phyloP scores from a whole-genome alignment of 2,329 filamentous ascomycete species.

The Colletotrichum orbiculare region DNA sequence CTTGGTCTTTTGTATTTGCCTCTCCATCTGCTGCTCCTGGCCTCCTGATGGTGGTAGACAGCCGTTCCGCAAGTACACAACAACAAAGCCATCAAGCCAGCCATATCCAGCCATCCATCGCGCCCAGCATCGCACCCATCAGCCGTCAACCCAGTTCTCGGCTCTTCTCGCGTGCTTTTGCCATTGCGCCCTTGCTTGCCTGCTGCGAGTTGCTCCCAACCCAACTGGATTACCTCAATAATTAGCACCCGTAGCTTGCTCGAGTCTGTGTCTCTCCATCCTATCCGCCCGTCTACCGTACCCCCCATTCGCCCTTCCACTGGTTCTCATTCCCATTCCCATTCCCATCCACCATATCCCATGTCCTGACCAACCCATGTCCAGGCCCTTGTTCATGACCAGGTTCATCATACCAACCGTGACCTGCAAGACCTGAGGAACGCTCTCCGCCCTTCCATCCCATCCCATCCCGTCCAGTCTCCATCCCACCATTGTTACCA shows the following conservation, averaged over 20 bases:
- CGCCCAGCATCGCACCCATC: constrained; percentile 9
- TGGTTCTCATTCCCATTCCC: constrained; percentile 1
- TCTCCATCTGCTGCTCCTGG: background rate
- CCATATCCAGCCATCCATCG: constrained; percentile 6
- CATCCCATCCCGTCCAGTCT: background rate
- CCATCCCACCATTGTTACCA: constrained; percentile 6
- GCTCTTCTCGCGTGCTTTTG: background rate
- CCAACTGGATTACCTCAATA: too few relatives aligned
- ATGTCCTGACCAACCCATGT: background rate
- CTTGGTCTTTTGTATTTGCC: background rate
- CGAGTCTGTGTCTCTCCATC: background rate
- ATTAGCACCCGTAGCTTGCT: background rate
- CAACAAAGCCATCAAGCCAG: background rate
- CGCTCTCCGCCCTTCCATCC: constrained; percentile 8
- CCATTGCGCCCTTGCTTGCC: background rate
- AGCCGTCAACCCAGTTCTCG: constrained; percentile 9
- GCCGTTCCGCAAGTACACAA: background rate
- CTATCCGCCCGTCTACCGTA: background rate
- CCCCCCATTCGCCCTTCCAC: background rate
- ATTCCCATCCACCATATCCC: constrained; percentile 8
- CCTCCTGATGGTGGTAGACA: background rate
- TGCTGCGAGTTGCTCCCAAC: background rate
- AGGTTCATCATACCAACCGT: constrained; percentile 4
- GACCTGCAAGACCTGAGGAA: constrained; percentile 11
- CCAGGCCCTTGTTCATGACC: constrained; percentile 9